phyloP scores from a whole-genome alignment of 169 alveolate genomes.

The Plasmodium coatneyi region DNA sequence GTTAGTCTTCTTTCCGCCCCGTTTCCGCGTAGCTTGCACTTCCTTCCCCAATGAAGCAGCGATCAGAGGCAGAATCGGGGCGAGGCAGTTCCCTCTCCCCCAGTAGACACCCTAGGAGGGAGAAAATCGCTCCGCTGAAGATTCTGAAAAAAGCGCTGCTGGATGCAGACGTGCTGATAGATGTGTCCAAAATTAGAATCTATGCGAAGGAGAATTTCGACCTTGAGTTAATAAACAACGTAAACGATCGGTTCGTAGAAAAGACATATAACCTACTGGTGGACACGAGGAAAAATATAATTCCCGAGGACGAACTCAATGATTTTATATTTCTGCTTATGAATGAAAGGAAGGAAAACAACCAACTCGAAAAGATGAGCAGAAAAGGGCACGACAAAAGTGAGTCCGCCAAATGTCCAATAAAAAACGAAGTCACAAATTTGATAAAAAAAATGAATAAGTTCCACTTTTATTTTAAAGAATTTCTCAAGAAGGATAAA shows the following conservation, averaged over 20 bases:
- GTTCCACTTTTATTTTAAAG: conserved; percentile 49
- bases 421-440: conserved; percentile 39
- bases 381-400: neutral
- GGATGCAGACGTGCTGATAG: conserved; percentile 39
- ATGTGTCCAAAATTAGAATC: conserved; percentile 10
- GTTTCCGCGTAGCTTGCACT: neutral
- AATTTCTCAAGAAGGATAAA: conserved; percentile 1
- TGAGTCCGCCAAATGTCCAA: conserved; percentile 13
- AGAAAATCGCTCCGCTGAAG: neutral
- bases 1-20: neutral
- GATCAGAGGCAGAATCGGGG: neutral
- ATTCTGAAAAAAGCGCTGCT: conserved; percentile 9
- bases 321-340: conserved; percentile 46
- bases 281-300: conserved; percentile 9
- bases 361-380: neutral
- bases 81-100: neutral
- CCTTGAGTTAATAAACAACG: conserved; percentile 37
- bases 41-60: neutral
- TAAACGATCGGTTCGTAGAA: conserved; percentile 56
- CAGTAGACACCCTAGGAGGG: neutral
- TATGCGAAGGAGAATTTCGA: conserved; percentile 34
- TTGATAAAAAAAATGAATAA: conserved; percentile 52
- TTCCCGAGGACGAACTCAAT: conserved; percentile 52
- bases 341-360: conserved; percentile 23
- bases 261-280: conserved; percentile 15